Base-by-base conservation (phyloP, 1,139 yeast species). In the Saccharomycopsis hybrid region DNA sequence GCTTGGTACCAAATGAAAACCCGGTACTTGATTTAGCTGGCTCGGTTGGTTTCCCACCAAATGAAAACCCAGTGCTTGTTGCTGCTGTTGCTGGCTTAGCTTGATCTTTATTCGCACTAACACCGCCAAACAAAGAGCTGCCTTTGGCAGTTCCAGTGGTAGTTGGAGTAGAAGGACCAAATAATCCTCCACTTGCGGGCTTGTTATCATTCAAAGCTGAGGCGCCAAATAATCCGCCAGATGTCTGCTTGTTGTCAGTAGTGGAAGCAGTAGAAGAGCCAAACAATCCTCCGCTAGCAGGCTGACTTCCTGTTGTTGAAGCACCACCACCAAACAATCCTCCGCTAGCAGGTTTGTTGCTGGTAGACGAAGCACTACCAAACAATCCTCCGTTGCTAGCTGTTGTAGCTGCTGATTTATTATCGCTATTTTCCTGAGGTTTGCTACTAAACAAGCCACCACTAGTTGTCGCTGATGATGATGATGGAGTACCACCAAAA, bases 401-500 rank as follows among this genome's bases (percentile, higher is more conserved):
- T 39, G 62, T 50, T 28, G n/a, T n/a, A n/a, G n/a, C n/a, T n/a
- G n/a, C n/a, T n/a, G n/a, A n/a, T n/a, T n/a, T n/a, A n/a, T n/a
- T n/a, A n/a, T n/a, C n/a, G n/a, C n/a, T n/a, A n/a, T n/a, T n/a
- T n/a, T n/a, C n/a, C n/a, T n/a, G n/a, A n/a, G n/a, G n/a, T n/a
- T n/a, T n/a, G n/a, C n/a, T n/a, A n/a, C n/a, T n/a, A 29, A 41
- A 54, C 42, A 63, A 57, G 25, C 62, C 59, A 9, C 58, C 38
- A 43, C 51, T 39, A 9, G 57, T 54, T 41, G 25, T 18, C n/a
- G n/a, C n/a, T n/a, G n/a, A n/a, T n/a, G n/a, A 47, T 11, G 46
- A 43, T 18, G 46, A 18, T 27, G 65, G 54, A 38, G 65, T 61
- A 13, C 63, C 57, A 32, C 70, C 69, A 51, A 65, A 65, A 5